Percentiles rank a stretch among this genome's conserved stretches.
phyloP scores from a whole-genome alignment of 768 basidiomycete genomes.

The Rhodosporidiobolus odoratus region DNA sequence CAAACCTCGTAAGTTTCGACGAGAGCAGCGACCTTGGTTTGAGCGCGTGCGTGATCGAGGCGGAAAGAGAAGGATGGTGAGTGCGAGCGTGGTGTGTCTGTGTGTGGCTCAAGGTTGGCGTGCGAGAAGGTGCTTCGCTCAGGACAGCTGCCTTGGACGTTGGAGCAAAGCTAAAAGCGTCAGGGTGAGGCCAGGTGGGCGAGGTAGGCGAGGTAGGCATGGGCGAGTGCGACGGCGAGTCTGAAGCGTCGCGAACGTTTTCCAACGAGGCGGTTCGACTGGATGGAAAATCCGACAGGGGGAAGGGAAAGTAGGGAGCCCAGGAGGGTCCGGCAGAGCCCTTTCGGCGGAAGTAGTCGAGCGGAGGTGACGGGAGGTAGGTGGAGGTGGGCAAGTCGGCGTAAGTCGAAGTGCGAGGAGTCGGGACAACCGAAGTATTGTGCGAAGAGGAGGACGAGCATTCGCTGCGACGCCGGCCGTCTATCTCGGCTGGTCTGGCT shows the following conservation, averaged over 20 bases:
- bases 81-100: neutral
- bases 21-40: neutral
- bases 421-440: neutral
- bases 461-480: neutral
- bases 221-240: neutral
- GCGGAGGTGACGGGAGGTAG: neutral
- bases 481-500: too few species aligned
- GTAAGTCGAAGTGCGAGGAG: neutral
- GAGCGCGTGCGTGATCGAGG: neutral
- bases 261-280: neutral
- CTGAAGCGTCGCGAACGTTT: neutral
- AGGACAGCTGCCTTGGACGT: neutral
- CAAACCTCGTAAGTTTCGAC: conserved; percentile 15
- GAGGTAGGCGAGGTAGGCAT: neutral
- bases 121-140: neutral
- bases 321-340: neutral
- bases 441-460: neutral
- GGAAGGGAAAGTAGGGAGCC: neutral
- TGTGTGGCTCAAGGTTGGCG: neutral
- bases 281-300: neutral
- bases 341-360: neutral
- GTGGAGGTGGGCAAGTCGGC: too few species aligned
- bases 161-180: conserved; percentile 7
- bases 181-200: conserved; percentile 11
- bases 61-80: neutral